Conservation (phyloP, 1,284 basidiomycete genomes). For the Dichomitus squalens region DNA sequence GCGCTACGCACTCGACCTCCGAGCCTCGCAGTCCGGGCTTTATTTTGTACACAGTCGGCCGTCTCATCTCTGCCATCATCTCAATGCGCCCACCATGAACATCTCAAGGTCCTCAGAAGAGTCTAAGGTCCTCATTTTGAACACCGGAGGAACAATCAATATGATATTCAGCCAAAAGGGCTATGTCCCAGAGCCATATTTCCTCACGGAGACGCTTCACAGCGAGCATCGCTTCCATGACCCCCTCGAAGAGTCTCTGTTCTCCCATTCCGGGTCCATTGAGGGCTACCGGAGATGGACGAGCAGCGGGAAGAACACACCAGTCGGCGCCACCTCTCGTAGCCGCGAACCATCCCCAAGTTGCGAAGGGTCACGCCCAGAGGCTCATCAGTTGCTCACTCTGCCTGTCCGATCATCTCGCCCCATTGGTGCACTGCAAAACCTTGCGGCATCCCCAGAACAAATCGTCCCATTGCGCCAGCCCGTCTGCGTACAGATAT, state of each 20-base stretch:
- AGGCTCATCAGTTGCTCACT: slow-evolving; percentile 45
- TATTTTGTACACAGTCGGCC: no score
- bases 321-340: slow-evolving; percentile 28
- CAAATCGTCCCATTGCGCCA: slow-evolving; percentile 29
- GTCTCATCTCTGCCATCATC: slow-evolving; percentile 1
- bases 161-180: slow-evolving; percentile 82
- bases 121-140: slow-evolving; percentile 81
- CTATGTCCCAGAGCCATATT: slow-evolving; percentile 87
- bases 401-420: slow-evolving; percentile 72
- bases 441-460: slow-evolving; percentile 37
- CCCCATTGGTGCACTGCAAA: slow-evolving; percentile 55
- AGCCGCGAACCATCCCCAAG: slow-evolving; percentile 26
- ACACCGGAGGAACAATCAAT: slow-evolving; percentile 85
- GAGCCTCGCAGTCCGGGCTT: no score
- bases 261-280: slow-evolving; percentile 72
- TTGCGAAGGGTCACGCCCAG: slow-evolving; percentile 20
- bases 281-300: slow-evolving; percentile 77
- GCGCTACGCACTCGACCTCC: no score
- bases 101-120: slow-evolving; percentile 59
- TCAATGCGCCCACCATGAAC: slow-evolving; percentile 46
- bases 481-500: slow-evolving; percentile 51
- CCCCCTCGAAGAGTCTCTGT: slow-evolving; percentile 78
- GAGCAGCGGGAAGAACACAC: slow-evolving; percentile 23
- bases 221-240: slow-evolving; percentile 87
- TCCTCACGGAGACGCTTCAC: slow-evolving; percentile 80